Evolutionary conservation across 257 asterid genomes (phyloP).

Genomic region (Fraxinus quadrangulata): DNA sequence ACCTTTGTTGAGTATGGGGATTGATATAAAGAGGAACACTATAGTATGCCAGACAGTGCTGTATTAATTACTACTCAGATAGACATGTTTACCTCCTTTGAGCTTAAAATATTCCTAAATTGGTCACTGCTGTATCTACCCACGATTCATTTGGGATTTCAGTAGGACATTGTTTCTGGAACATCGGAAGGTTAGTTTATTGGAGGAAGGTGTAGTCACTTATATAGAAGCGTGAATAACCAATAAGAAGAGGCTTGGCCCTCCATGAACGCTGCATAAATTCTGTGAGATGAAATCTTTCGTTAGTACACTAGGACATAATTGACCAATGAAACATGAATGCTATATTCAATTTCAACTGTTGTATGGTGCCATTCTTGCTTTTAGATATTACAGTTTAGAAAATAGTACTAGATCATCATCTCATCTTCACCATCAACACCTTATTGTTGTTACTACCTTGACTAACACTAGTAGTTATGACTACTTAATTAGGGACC

Average conservation of each 20-base stretch:
- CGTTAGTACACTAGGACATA: background rate
- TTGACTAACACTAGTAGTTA: too few relatives aligned
- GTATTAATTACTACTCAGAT: background rate
- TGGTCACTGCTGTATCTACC: background rate
- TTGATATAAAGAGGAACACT: background rate
- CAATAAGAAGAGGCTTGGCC: background rate
- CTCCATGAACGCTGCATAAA: background rate
- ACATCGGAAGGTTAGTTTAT: background rate
- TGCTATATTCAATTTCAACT: conserved; percentile 2
- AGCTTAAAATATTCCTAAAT: background rate
- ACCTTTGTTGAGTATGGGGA: background rate
- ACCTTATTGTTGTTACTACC: too few relatives aligned
- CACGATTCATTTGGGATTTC: background rate
- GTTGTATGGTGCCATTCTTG: background rate
- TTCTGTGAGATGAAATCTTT: background rate
- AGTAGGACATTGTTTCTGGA: background rate
- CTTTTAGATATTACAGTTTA: background rate
- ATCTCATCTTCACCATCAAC: too few relatives aligned
- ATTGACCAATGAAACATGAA: background rate
- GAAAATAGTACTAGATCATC: too few relatives aligned
- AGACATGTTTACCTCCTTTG: background rate
- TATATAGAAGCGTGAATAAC: background rate
- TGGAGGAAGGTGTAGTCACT: background rate
- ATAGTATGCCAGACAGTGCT: background rate
- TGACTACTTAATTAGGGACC: too few relatives aligned